Base-by-base conservation (phyloP, 306 rosid genomes). In the Cajanus cajan region DNA sequence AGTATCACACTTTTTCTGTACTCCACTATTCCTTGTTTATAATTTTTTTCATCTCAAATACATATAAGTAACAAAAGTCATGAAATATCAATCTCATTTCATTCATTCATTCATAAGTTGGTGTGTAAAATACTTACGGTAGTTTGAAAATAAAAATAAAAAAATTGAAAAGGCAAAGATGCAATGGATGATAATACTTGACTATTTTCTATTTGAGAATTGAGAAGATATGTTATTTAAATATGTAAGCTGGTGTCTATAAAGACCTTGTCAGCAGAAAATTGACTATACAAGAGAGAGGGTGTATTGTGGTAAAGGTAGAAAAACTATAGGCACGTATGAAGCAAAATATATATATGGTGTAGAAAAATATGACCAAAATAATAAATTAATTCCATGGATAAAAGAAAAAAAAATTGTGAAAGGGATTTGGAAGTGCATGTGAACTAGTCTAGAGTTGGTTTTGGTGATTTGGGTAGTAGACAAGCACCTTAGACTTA, bases 401-500 rank as follows among this genome's bases (percentile, higher is more conserved):
- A 63, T 50, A 58, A 39, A 69, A 39, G 74, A 68, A 61, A 82
- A 47, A 66, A 68, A 68, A 16, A 48, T 1, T n/a, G 24, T 47
- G 21, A 34, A 76, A 79, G 16, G 63, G 43, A 36, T 25, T 50
- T 52, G 65, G 39, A 64, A 74, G 66, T 9, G 47, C 37, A 50
- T 68, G 78, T 69, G 84, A 75, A 51, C 9, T 28, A 28, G 31
- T 3, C 1, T 3, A 48, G 19, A 50, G 54, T 43, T 73, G 48
- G n/a, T 68, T 71, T 44, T 8, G 86, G 71, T 65, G 82, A 73
- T 59, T 59, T 71, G 48, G 85, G 12, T 44, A 25, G 59, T 68
- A 63, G 91, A 82, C 83, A 82, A 40, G 40, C 61, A 70, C 40
- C 61, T 66, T 73, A 50, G 68, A 52, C 68, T 22, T 78, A 78